phyloP scores from a whole-genome alignment of 768 basidiomycete genomes.

The Hypholoma sublateritium region DNA sequence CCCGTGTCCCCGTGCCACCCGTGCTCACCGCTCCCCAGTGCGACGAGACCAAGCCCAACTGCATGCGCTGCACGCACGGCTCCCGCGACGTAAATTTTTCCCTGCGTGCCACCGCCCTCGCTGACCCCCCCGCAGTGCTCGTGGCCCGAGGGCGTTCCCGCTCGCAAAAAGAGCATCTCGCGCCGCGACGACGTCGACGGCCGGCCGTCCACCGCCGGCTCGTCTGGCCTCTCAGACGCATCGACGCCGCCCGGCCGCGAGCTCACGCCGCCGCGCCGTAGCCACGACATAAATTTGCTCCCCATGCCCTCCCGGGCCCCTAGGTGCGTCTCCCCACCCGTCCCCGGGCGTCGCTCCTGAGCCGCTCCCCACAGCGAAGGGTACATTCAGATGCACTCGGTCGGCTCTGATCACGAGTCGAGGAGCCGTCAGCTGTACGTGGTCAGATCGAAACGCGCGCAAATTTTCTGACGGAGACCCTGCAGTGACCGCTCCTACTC shows the following conservation, averaged over 20 bases:
- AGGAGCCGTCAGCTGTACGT: conserved; percentile 50
- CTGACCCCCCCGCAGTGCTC: conserved; percentile 53
- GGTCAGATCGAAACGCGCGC: conserved; percentile 1
- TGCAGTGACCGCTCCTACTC: conserved; percentile 44
- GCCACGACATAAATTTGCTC: conserved; percentile 39
- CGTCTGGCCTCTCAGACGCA: conserved; percentile 67
- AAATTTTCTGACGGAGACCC: conserved; percentile 14
- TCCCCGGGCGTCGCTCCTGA: conserved; percentile 11
- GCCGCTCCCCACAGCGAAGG: conserved; percentile 36
- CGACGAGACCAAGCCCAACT: conserved; percentile 87
- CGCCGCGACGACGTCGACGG: conserved; percentile 62
- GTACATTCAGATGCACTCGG: conserved; percentile 42
- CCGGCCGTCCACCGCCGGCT: conserved; percentile 74
- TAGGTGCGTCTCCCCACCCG: conserved; percentile 30
- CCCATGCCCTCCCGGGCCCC: conserved; percentile 41
- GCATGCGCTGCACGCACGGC: conserved; percentile 83
- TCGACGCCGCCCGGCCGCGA: conserved; percentile 74
- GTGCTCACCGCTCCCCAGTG: conserved; percentile 48
- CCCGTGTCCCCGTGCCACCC: not conserved
- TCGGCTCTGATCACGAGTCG: conserved; percentile 43
- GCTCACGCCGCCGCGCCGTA: conserved; percentile 60
- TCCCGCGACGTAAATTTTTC: conserved; percentile 64
- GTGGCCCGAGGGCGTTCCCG: conserved; percentile 80
- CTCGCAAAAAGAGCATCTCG: conserved; percentile 62
- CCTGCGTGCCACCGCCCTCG: conserved; percentile 5